Base-by-base conservation (phyloP, 495 filamentous ascomycete species). In the Pyronema domesticum region DNA sequence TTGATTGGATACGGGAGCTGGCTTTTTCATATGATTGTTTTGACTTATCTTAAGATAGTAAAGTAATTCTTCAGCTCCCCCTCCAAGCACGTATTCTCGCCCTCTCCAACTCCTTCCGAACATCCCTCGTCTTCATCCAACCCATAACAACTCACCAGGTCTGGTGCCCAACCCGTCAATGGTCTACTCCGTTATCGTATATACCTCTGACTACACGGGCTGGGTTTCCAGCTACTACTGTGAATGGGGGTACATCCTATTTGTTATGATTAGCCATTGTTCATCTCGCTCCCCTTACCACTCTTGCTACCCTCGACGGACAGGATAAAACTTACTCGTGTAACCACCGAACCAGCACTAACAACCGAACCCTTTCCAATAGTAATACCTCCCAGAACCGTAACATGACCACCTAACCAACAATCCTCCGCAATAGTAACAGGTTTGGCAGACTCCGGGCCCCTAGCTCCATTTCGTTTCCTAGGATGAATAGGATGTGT, bases 381-480 rank as follows among this genome's bases (percentile, higher is more conserved):
- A n/a, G n/a, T n/a, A n/a, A n/a, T n/a, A n/a, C n/a, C n/a, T n/a
- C n/a, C n/a, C 57, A 89, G 73, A 59, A 98, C 89, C 13, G 81
- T 87, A 30, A 81, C 85, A 58, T 84, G 83, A 14, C 82, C 82
- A 15, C 89, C 89, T 60, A 95, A 81, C 76, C 83, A 89, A 58
- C 85, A 88, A 60, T 95, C 86, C 50, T 89, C 85, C 59, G 84
- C 86, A 57, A 98, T 89, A 13, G 74, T 74, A 51, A 98, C 81
- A 7, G 76, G 73, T 34, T 79, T 78, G 3, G 83, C 89, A 47
- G 80, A 67, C 56, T 83, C 81, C 7, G 77, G 77, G 40, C 86
- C 86, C 58, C 78, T 75, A 50, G 80, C 81, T 3, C 87, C 89
- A 54, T 80, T 76, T 30, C 88, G 73, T 59, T 77, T 75, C 63